Base-by-base conservation (phyloP, 106 monocot genomes). In the Platanthera zijinensis region DNA sequence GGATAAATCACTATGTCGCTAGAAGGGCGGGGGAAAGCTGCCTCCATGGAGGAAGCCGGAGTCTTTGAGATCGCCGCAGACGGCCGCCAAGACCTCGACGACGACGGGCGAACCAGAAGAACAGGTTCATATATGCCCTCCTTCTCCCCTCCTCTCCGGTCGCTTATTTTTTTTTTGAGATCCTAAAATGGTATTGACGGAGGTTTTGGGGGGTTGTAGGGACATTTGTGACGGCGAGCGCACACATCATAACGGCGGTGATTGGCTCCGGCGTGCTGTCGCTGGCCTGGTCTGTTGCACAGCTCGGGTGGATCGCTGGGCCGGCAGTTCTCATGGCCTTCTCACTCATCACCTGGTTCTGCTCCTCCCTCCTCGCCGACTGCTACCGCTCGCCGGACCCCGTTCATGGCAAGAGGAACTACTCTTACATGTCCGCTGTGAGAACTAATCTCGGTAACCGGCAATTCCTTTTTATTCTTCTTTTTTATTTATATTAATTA, bases 181-280 rank as follows among this genome's bases (percentile, higher is more conserved):
- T 53, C 52, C 52, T 10, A 53, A 53, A 53, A 53, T 53, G 52
- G 8, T 10, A 53, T 32, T 25, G 32, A 66, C 18, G 32, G 45
- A 47, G 17, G 9, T 6, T 74, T n/a, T 73, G 13, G 28, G 14
- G 14, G 6, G n/a, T 30, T 57, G 49, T 17, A 84, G 84, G 84
- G 50, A 84, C 79, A 1, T 32, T 84, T 61, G 18, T 79, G 45
- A 80, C 75, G 54, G 84, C 84, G 9, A 84, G 75, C 30, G 79
- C 84, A 9, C 84, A 84, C 50, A 80, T 84, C 50, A 80, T 84
- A 59, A 84, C 84, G 7, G 80, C 84, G 5, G 84, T 84, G 72
- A 80, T 84, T 7, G 84, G 84, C 10, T 81, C 84, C 1, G 84
- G 80, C 4, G 77, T 82, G 5, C 76, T 82, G 8, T 82, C 82